phyloP scores from a whole-genome alignment of 2,329 filamentous ascomycete genomes.

The Thelonectria olida region DNA sequence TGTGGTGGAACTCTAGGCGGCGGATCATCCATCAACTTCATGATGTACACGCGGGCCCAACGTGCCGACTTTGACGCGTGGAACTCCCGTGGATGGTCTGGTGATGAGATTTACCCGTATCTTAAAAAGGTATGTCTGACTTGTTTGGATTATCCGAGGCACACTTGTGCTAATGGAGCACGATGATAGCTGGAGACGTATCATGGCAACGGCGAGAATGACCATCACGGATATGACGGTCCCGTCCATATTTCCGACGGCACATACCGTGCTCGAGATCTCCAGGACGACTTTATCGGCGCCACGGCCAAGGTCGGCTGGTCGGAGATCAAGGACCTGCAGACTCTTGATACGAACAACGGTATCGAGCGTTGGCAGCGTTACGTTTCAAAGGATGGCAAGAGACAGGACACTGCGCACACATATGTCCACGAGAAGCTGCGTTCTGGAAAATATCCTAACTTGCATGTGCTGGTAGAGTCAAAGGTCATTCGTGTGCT shows the following conservation, averaged over 20 bases:
- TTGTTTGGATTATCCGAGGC: too few species aligned
- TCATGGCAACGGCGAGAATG: slow-evolving; percentile 53
- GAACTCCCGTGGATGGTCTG: slow-evolving; percentile 46
- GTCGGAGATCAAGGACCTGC: slow-evolving; percentile 61
- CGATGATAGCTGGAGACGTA: slow-evolving; percentile 69
- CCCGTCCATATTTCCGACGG: slow-evolving; percentile 65
- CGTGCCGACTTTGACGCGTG: slow-evolving; percentile 46
- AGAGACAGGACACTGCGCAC: slow-evolving; percentile 67
- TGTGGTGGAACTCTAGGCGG: slow-evolving; percentile 43
- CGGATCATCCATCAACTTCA: slow-evolving; percentile 45
- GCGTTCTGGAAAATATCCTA: slow-evolving; percentile 54
- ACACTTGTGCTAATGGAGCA: background rate
- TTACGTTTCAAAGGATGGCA: slow-evolving; percentile 59
- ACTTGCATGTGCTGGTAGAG: slow-evolving; percentile 67
- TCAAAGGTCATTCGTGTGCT: slow-evolving; percentile 64
- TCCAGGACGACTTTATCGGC: slow-evolving; percentile 60
- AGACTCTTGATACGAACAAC: slow-evolving; percentile 56
- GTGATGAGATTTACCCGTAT: slow-evolving; percentile 43
- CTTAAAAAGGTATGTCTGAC: slow-evolving; percentile 43
- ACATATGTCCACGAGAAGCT: slow-evolving; percentile 52
- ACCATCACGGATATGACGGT: slow-evolving; percentile 64
- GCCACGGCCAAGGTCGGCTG: slow-evolving; percentile 58
- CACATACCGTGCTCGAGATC: slow-evolving; percentile 50
- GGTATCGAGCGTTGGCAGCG: slow-evolving; percentile 41
- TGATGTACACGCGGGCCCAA: slow-evolving; percentile 46